phyloP scores from a whole-genome alignment of 139 green algal species.

The Chlamydomonas urium region DNA sequence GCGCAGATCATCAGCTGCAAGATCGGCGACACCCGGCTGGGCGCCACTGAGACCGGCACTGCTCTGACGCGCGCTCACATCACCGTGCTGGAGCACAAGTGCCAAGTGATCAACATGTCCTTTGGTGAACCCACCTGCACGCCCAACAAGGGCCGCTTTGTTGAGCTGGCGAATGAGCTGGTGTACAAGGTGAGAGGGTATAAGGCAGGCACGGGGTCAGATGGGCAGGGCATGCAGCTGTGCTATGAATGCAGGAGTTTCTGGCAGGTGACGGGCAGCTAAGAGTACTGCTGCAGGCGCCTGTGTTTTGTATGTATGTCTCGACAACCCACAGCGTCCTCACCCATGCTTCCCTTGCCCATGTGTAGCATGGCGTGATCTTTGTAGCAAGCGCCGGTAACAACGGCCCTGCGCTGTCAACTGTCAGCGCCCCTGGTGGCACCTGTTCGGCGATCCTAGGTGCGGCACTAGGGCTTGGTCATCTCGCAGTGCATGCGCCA shows the following conservation, averaged over 20 bases:
- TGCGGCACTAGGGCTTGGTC: no score
- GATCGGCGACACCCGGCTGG: constrained; percentile 85
- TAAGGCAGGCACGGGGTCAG: no score
- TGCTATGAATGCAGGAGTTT: no score
- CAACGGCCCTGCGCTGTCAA: constrained; percentile 76
- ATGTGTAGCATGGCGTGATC: constrained; percentile 75
- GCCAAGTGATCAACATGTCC: constrained; percentile 83
- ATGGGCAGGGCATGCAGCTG: no score
- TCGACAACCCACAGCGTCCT: no score
- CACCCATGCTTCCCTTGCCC: no score
- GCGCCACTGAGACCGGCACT: constrained; percentile 78
- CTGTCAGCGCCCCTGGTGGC: constrained; percentile 75
- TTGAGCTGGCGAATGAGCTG: constrained; percentile 60
- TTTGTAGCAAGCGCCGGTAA: constrained; percentile 84
- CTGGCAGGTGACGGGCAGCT: no score
- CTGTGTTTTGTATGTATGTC: no score
- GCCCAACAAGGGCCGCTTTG: constrained; percentile 58
- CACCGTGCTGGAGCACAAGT: constrained; percentile 51
- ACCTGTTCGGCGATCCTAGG: no score
- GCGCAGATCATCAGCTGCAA: constrained; percentile 92
- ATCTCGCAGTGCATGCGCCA: no score
- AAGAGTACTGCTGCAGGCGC: no score
- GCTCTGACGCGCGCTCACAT: constrained; percentile 71
- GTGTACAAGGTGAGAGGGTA: no score
- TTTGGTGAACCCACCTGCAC: constrained; percentile 71